phyloP scores from a whole-genome alignment of 1,139 yeast species.

The Pichia sp. region DNA sequence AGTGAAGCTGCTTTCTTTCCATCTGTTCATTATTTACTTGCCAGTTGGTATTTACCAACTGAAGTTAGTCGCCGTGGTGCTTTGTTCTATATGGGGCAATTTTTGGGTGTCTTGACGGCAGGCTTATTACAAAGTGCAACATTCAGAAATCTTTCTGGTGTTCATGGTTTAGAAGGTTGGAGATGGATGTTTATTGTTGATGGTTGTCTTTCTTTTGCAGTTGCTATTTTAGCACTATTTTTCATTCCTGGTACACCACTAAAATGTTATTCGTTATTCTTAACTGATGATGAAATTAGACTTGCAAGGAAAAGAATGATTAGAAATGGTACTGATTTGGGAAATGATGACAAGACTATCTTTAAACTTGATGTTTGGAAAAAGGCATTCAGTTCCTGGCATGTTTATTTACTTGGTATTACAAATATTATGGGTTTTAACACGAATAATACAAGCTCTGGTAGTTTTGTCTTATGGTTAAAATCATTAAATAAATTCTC shows the following conservation, averaged over 20 bases:
- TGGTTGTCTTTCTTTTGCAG: constrained; percentile 49
- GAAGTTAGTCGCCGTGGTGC: constrained; percentile 40
- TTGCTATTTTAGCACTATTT: constrained; percentile 55
- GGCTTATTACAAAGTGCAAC: constrained; percentile 37
- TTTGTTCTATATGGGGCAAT: constrained; percentile 39
- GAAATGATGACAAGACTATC: constrained; percentile 32
- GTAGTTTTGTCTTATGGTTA: constrained; percentile 50
- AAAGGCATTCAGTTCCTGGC: constrained; percentile 46
- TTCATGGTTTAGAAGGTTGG: constrained; percentile 49
- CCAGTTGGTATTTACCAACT: constrained; percentile 45
- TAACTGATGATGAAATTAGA: constrained; percentile 51
- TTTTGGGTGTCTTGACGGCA: constrained; percentile 40
- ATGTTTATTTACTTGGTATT: constrained; percentile 39
- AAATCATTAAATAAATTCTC: constrained; percentile 38
- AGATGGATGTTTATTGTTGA: constrained; percentile 66
- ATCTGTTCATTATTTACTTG: constrained; percentile 54
- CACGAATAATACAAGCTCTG: constrained; percentile 40
- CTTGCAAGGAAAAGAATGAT: constrained; percentile 52
- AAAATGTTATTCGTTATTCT: constrained; percentile 45
- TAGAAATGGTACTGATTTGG: constrained; percentile 32
- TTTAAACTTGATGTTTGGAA: constrained; percentile 34
- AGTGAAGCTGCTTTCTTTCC: constrained; percentile 58
- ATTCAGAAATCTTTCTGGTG: constrained; percentile 34
- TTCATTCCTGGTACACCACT: constrained; percentile 63
- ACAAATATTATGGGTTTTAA: constrained; percentile 39